Evolutionary conservation across 805 yeast genomes (phyloP).

Genomic region (Cyberlindnera euphorbiiphila): DNA sequence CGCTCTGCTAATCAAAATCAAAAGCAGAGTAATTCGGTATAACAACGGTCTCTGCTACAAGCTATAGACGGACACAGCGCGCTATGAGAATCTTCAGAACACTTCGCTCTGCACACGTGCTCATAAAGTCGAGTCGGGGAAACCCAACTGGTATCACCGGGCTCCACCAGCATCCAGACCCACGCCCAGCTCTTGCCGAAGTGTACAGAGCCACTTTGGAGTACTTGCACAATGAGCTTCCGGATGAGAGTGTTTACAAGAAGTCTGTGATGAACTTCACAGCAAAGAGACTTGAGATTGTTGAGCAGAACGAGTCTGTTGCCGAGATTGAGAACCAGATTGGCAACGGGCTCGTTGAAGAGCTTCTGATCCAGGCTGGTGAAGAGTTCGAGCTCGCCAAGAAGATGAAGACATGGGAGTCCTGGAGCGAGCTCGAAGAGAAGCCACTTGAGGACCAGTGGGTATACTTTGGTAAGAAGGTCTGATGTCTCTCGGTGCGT

Average conservation of each 20-base stretch:
- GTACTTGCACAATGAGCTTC: conserved; percentile 57
- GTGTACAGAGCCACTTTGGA: conserved; percentile 67
- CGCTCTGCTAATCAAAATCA: no score
- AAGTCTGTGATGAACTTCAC: conserved; percentile 72
- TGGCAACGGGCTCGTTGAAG: conserved; percentile 84
- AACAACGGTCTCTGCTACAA: no score
- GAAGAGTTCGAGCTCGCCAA: conserved; percentile 70
- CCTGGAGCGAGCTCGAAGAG: conserved; percentile 80
- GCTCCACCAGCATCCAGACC: conserved; percentile 73
- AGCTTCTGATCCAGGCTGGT: conserved; percentile 74
- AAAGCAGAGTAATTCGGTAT: no score
- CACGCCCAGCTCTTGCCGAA: conserved; percentile 71
- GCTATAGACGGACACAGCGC: no score
- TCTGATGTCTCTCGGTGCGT: no score
- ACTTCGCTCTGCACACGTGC: conserved; percentile 39
- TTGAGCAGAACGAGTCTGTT: conserved; percentile 55
- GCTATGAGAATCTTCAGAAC: conserved; percentile 33
- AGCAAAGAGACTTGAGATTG: conserved; percentile 61
- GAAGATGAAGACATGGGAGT: conserved; percentile 63
- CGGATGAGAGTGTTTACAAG: conserved; percentile 69
- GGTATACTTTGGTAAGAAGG: conserved; percentile 71
- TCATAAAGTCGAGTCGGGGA: conserved; percentile 57
- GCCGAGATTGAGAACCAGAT: conserved; percentile 68
- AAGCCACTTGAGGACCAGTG: conserved; percentile 79
- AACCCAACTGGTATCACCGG: conserved; percentile 83